Evolutionary conservation across 257 asterid genomes (phyloP).

Genomic region (Asclepias syriaca): DNA sequence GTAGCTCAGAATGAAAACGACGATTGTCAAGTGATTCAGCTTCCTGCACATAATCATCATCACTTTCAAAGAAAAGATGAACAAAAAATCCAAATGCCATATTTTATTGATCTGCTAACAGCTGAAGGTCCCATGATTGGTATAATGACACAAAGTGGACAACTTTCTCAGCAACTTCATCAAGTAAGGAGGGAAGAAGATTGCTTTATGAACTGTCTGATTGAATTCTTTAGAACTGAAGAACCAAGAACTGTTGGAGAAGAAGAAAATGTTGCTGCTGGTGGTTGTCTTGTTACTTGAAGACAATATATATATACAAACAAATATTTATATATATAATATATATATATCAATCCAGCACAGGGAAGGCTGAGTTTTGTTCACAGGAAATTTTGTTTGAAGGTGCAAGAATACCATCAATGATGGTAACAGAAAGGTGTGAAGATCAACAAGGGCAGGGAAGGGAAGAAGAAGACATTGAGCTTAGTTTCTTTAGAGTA

Average conservation of each 20-base stretch:
- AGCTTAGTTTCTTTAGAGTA: constrained; percentile 7
- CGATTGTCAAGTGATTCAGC: background rate
- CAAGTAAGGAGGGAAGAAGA: constrained; percentile 33
- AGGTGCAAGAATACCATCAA: too few relatives aligned
- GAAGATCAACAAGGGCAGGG: too few relatives aligned
- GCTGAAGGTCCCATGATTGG: constrained; percentile 17
- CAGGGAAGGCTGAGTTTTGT: too few relatives aligned
- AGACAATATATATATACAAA: background rate
- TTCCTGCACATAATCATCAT: background rate
- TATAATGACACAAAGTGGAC: background rate
- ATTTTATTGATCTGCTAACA: constrained; percentile 4
- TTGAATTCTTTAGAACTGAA: constrained; percentile 35
- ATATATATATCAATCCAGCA: too few relatives aligned
- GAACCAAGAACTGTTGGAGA: constrained; percentile 38
- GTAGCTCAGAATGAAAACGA: constrained; percentile 13
- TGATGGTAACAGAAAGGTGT: constrained; percentile 1
- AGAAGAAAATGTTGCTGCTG: constrained; percentile 43
- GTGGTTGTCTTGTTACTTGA: constrained; percentile 37
- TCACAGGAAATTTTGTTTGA: too few relatives aligned
- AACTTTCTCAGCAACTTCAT: constrained; percentile 4
- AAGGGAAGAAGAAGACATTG: background rate
- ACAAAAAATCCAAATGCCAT: background rate
- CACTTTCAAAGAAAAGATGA: constrained; percentile 24
- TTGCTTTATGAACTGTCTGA: constrained; percentile 13
- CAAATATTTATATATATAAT: too few relatives aligned